Evolutionary conservation across 2,329 filamentous ascomycete genomes (phyloP).

Genomic region (Venturia nashicola): DNA sequence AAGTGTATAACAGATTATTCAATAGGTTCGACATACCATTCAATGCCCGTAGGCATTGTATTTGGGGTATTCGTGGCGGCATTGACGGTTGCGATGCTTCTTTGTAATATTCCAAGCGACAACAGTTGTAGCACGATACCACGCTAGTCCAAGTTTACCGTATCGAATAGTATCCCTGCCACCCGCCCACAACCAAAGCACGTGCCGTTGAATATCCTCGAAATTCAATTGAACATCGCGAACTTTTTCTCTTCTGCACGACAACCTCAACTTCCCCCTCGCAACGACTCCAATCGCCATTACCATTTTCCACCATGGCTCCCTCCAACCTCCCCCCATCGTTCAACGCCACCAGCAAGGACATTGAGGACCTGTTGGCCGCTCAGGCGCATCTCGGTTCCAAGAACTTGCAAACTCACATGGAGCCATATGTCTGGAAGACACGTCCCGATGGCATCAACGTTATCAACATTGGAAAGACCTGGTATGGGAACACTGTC

Average conservation of each 20-base stretch:
- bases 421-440: slow-evolving; percentile 99
- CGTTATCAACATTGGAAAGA: slow-evolving; percentile 99
- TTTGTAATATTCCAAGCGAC: slow-evolving; percentile 6
- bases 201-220: not conserved
- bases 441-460: slow-evolving; percentile 97
- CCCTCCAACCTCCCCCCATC: slow-evolving; percentile 84
- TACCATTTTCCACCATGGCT: slow-evolving; percentile 59
- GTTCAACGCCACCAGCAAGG: slow-evolving; percentile 95
- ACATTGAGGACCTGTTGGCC: slow-evolving; percentile 98
- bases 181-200: slow-evolving; percentile 5
- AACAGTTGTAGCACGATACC: not conserved
- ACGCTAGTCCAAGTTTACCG: not conserved
- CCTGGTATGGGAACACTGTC: slow-evolving; percentile 58
- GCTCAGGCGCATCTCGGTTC: slow-evolving; percentile 93
- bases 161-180: not conserved
- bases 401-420: slow-evolving; percentile 99
- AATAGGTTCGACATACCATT: slow-evolving; percentile 17
- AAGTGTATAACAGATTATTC: not conserved
- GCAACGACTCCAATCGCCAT: not conserved
- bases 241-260: not conserved
- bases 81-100: slow-evolving; percentile 18
- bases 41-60: slow-evolving; percentile 30
- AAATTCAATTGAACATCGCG: not conserved
- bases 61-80: slow-evolving; percentile 35
- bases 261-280: slow-evolving; percentile 2